Evolutionary conservation across 192 early-diverging fungal species (phyloP).

Genomic region (Allomyces macrogynus): DNA sequence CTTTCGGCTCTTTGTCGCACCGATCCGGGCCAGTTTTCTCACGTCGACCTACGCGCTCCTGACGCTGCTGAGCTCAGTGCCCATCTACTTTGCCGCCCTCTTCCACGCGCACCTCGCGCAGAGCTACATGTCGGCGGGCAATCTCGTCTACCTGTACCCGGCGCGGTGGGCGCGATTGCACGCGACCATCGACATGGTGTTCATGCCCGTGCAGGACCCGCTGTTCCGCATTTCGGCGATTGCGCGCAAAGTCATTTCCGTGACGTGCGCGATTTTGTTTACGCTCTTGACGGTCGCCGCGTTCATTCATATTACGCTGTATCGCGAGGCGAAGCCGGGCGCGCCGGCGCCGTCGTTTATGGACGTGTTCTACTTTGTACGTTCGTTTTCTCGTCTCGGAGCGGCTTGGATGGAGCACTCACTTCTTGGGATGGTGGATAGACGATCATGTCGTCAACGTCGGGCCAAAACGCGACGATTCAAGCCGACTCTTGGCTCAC

Average conservation of each 20-base stretch:
- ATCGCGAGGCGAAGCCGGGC: neutral
- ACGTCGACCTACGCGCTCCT: neutral
- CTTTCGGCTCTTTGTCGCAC: neutral
- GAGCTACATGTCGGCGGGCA: neutral
- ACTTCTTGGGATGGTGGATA: no score
- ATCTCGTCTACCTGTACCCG: neutral
- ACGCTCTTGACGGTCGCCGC: constrained; percentile 50
- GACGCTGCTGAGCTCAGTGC: neutral
- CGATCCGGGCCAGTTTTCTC: neutral
- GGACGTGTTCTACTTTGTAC: no score
- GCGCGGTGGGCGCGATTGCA: neutral
- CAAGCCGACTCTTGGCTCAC: constrained; percentile 32
- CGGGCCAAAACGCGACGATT: constrained; percentile 45
- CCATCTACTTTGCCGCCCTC: neutral
- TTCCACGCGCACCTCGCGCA: neutral
- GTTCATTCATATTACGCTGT: constrained; percentile 42
- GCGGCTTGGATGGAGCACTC: no score
- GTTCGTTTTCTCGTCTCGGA: no score
- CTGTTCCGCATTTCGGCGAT: constrained; percentile 30
- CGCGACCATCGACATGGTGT: neutral
- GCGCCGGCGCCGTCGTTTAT: no score
- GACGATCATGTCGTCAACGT: constrained; percentile 20
- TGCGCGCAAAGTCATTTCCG: constrained; percentile 38
- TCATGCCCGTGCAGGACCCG: constrained; percentile 34
- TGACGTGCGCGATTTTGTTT: constrained; percentile 38